Conservation (phyloP, 352 stramenopile genomes). For the Nothophytophthora sp. region DNA sequence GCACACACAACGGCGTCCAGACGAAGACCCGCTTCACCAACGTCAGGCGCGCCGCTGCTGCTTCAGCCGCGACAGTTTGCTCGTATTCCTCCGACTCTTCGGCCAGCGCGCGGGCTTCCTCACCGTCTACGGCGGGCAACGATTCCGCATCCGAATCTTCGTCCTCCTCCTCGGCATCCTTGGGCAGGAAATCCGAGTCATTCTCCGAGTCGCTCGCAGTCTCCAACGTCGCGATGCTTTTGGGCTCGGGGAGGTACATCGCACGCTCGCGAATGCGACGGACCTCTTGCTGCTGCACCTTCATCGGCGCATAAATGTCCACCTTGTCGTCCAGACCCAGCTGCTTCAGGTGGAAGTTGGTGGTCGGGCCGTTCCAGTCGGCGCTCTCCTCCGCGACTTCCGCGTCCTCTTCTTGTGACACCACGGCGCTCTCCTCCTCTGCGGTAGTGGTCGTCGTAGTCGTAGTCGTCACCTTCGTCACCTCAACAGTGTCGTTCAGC, state of each 20-base stretch:
- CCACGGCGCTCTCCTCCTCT: slow-evolving; percentile 1
- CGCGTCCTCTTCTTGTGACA: too few species aligned
- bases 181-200: slow-evolving; percentile 65
- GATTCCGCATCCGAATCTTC: slow-evolving; percentile 44
- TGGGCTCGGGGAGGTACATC: slow-evolving; percentile 42
- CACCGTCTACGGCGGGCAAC: slow-evolving; percentile 45
- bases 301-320: slow-evolving; percentile 75
- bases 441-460: too few species aligned
- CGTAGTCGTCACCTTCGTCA: slow-evolving; percentile 14
- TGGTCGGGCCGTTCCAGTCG: slow-evolving; percentile 54
- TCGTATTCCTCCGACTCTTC: slow-evolving; percentile 45
- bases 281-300: slow-evolving; percentile 68
- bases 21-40: slow-evolving; percentile 32
- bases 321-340: slow-evolving; percentile 76
- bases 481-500: slow-evolving; percentile 2
- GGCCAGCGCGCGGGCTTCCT: slow-evolving; percentile 40
- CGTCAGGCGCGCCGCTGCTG: slow-evolving; percentile 16
- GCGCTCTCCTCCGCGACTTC: slow-evolving; percentile 16
- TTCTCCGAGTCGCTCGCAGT: slow-evolving; percentile 53
- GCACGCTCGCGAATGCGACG: slow-evolving; percentile 58
- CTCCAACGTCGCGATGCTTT: slow-evolving; percentile 30
- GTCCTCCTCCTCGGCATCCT: slow-evolving; percentile 31
- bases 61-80: slow-evolving; percentile 20
- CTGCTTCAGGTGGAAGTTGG: slow-evolving; percentile 83
- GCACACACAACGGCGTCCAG: slow-evolving; percentile 33